These are phyloP conservation scores for Climacium dendroides DNA, from an alignment of 225 moss, liverwort and hornwort species.

Conservation along the genomic window DNA sequence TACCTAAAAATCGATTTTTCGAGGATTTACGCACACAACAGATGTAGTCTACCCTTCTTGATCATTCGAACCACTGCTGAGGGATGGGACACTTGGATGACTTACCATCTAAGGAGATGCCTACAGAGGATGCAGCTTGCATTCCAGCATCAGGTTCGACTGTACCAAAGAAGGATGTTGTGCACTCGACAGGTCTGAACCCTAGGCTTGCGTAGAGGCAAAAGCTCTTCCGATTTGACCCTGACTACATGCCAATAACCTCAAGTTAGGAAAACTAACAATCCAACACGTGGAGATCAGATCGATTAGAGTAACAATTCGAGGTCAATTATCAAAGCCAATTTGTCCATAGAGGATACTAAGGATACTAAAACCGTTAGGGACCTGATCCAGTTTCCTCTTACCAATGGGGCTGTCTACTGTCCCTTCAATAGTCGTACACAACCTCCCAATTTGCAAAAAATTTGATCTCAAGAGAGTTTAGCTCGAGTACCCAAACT, in stretches of 20 bases:
- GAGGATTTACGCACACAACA: not conserved
- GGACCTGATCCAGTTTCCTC: not conserved
- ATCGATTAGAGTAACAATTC: not conserved
- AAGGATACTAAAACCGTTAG: not conserved
- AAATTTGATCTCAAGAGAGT: not conserved
- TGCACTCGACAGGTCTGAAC: constrained; percentile 26
- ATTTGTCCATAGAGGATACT: not conserved
- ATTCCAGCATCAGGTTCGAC: not conserved
- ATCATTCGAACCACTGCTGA: not conserved
- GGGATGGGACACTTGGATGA: not conserved
- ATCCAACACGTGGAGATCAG: not conserved
- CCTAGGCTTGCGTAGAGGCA: constrained; percentile 15
- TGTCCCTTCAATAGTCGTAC: not conserved
- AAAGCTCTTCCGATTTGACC: constrained; percentile 18
- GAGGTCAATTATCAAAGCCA: not conserved
- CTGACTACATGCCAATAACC: constrained; percentile 4
- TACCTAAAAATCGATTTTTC: not conserved
- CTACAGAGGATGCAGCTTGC: constrained; percentile 1
- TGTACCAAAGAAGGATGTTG: constrained; percentile 19
- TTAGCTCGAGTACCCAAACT: no score
- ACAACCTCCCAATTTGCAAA: not conserved
- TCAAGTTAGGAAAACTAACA: not conserved
- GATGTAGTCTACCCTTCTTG: not conserved
- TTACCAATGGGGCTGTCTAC: not conserved
- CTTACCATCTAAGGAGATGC: constrained; percentile 18